Evolutionary conservation across 2,329 filamentous ascomycete species (phyloP).

Genomic region (Ceratocystis eucalypticola): DNA sequence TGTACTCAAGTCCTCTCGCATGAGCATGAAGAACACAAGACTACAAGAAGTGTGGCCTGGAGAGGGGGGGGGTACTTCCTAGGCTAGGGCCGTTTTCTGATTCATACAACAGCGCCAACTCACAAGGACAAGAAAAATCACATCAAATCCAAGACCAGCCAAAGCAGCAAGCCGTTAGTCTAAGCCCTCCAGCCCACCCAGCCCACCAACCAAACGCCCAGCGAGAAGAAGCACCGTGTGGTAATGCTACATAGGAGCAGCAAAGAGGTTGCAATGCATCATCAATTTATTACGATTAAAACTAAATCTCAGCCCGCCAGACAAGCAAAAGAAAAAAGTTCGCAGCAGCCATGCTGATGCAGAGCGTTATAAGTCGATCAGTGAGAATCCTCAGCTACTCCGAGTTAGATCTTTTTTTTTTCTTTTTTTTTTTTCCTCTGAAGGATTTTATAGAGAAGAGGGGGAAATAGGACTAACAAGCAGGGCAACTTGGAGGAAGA

Average conservation of each 20-base stretch:
- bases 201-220: not conserved
- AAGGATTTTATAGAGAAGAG: not conserved
- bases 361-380: not conserved
- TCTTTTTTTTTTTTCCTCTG: not conserved
- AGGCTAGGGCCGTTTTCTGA: not conserved
- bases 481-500: constrained; percentile 3
- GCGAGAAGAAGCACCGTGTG: not conserved
- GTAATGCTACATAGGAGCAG: not conserved
- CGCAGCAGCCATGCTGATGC: not conserved
- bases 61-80: not conserved
- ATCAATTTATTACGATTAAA: not conserved
- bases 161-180: not conserved
- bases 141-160: not conserved
- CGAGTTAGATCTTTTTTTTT: not conserved
- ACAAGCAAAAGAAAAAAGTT: not conserved
- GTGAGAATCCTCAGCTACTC: not conserved
- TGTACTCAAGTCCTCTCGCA: not conserved
- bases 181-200: not conserved
- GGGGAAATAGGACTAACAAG: not conserved
- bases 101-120: not conserved
- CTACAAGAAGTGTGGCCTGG: not conserved
- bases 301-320: not conserved
- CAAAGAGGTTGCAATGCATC: not conserved
- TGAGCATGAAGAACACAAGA: not conserved
- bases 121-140: not conserved